Evolutionary conservation across 2,329 filamentous ascomycete genomes (phyloP).

Genomic region (Penicillium sp.): DNA sequence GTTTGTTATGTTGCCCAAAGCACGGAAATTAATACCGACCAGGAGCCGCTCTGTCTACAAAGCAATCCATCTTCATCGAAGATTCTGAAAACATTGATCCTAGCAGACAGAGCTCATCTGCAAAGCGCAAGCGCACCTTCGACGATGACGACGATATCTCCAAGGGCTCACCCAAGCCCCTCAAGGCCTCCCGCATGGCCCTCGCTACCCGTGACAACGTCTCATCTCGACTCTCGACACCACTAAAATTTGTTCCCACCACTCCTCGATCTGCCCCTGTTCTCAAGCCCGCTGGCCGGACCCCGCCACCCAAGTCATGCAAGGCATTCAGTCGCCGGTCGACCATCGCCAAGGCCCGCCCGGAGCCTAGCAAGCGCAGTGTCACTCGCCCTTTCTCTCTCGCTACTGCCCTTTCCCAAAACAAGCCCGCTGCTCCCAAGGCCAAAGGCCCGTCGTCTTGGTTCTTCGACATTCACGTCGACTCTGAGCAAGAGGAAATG

Average conservation of each 20-base stretch:
- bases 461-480: conserved; percentile 94
- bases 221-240: conserved; percentile 24
- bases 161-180: conserved; percentile 47
- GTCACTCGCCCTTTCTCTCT: conserved; percentile 71
- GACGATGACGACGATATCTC: conserved; percentile 32
- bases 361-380: conserved; percentile 60
- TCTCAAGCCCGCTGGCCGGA: conserved; percentile 74
- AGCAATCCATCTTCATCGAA: conserved; percentile 24
- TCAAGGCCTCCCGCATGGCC: conserved; percentile 47
- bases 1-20: background rate
- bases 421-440: conserved; percentile 53
- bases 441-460: conserved; percentile 54
- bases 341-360: conserved; percentile 62
- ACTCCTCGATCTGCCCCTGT: conserved; percentile 53
- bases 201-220: conserved; percentile 27
- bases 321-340: conserved; percentile 68
- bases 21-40: conserved; percentile 7
- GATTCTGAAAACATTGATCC: conserved; percentile 59
- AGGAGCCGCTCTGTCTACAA: conserved; percentile 15
- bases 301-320: conserved; percentile 69
- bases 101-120: conserved; percentile 48
- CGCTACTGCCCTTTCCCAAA: conserved; percentile 66
- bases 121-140: conserved; percentile 43
- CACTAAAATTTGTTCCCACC: conserved; percentile 31
- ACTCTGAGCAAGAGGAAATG: conserved; percentile 84